A percentile compares a stretch with the other conserved stretches of the same genome.
Conservation (phyloP, 2,329 filamentous ascomycete species). For the Colletotrichum noveboracense region DNA sequence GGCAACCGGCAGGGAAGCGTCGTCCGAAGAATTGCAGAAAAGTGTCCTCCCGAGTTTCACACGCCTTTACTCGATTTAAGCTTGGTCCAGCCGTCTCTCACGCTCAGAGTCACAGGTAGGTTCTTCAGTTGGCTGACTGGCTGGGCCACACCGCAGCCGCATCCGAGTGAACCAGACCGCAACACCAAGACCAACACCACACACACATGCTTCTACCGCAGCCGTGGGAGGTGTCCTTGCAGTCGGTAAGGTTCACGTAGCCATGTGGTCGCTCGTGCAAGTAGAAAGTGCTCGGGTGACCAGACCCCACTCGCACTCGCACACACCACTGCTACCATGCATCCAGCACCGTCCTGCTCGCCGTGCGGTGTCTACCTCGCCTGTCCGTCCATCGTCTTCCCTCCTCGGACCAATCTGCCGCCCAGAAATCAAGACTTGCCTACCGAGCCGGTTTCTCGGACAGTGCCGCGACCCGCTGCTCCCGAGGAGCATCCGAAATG, state of each 20-base stretch:
- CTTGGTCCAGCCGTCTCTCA: constrained; percentile 20
- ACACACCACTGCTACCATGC: neutral
- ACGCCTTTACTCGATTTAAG: constrained; percentile 1
- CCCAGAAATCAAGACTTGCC: neutral
- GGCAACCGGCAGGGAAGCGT: neutral
- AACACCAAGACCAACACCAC: neutral
- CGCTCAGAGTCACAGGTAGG: constrained; percentile 4
- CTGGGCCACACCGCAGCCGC: neutral
- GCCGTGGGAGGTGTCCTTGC: neutral
- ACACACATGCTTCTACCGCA: neutral
- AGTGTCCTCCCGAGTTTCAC: constrained; percentile 13
- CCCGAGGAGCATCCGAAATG: neutral
- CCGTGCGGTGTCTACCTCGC: neutral
- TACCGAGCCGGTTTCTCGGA: constrained; percentile 9
- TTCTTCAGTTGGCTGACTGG: neutral
- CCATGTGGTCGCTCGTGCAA: constrained; percentile 3
- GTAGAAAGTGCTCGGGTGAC: constrained; percentile 1
- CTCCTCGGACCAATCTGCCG: neutral
- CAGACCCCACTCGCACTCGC: neutral
- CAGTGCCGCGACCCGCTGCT: constrained; percentile 5
- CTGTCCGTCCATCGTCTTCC: neutral
- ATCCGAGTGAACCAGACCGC: neutral
- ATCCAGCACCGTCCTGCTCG: neutral
- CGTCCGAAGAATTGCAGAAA: constrained; percentile 2
- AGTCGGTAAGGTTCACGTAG: neutral